These are phyloP conservation scores for Leccinum incarnatum DNA, from an alignment of 768 basidiomycete genomes.

Conservation along the genomic window DNA sequence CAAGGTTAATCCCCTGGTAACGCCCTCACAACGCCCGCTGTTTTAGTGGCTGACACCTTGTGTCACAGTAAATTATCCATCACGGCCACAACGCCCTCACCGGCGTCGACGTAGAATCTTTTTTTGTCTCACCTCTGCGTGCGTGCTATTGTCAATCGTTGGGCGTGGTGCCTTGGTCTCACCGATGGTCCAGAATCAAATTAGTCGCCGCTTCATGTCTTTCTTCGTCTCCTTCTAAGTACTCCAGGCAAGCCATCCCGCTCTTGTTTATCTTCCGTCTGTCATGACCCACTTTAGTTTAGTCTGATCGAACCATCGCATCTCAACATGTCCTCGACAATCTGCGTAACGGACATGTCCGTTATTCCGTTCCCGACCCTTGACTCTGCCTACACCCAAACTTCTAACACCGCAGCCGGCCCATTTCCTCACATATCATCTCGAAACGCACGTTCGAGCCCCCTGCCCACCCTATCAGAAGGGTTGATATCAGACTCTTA, in stretches of 20 bases:
- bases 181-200: conserved; percentile 15
- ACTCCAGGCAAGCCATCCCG: conserved; percentile 3
- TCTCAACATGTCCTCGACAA: conserved; percentile 20
- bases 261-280: not conserved
- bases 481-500: conserved; percentile 10
- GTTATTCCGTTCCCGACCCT: conserved; percentile 27
- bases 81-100: conserved; percentile 6
- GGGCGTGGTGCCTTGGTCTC: conserved; percentile 7
- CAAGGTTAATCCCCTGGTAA: conserved; percentile 6
- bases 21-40: not conserved
- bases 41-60: conserved; percentile 9
- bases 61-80: conserved; percentile 19
- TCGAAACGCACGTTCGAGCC: conserved; percentile 30
- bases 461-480: conserved; percentile 14
- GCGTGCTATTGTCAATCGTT: conserved; percentile 7
- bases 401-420: conserved; percentile 53
- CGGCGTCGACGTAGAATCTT: conserved; percentile 1
- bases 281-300: not conserved
- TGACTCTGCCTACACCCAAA: conserved; percentile 27
- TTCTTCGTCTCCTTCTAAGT: conserved; percentile 16
- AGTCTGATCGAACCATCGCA: conserved; percentile 1
- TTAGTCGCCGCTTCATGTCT: conserved; percentile 16
- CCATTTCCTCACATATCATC: conserved; percentile 67
- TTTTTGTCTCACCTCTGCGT: conserved; percentile 5
- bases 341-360: conserved; percentile 25